Percentiles rank a stretch among this genome's conserved stretches.
These are phyloP conservation scores for Aureobasidium uvarum DNA, from an alignment of 2,329 filamentous ascomycete species.

Conservation along the genomic window DNA sequence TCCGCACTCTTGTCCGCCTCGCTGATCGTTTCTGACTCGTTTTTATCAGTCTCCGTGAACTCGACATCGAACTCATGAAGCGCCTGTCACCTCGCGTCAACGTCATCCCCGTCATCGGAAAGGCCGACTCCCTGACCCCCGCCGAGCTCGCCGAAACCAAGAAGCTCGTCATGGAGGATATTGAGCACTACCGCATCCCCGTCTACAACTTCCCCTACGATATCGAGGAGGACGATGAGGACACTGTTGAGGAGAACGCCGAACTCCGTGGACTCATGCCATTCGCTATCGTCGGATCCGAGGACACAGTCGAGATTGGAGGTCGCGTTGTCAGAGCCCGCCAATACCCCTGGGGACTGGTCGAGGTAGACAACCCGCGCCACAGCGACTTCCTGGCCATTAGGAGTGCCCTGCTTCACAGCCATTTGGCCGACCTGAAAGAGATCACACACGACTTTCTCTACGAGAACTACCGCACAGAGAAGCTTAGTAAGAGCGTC, in stretches of 20 bases:
- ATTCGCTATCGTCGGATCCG: constrained; percentile 96
- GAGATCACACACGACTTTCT: constrained; percentile 99
- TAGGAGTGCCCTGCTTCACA: constrained; percentile 92
- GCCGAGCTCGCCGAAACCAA: constrained; percentile 97
- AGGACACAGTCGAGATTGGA: constrained; percentile 91
- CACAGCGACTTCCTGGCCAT: constrained; percentile 99
- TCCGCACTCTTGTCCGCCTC: neutral
- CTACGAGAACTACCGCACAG: constrained; percentile 99
- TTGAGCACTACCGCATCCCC: constrained; percentile 98
- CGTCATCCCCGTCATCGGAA: constrained; percentile 97
- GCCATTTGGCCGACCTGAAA: constrained; percentile 96
- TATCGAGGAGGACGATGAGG: constrained; percentile 98
- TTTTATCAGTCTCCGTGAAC: constrained; percentile 76
- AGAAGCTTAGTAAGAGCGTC: constrained; percentile 99
- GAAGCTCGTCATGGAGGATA: constrained; percentile 99
- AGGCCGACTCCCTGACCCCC: constrained; percentile 95
- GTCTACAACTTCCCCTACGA: constrained; percentile 99
- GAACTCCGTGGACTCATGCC: constrained; percentile 97
- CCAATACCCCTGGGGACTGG: constrained; percentile 98
- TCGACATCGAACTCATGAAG: constrained; percentile 99
- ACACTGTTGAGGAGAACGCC: constrained; percentile 98
- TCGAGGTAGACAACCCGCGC: constrained; percentile 98
- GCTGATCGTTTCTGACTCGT: constrained; percentile 16
- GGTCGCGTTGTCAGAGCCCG: constrained; percentile 88
- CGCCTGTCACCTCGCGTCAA: constrained; percentile 97